These are phyloP conservation scores for Saitozyma sp. DNA, from an alignment of 768 basidiomycete species.

Conservation along the genomic window DNA sequence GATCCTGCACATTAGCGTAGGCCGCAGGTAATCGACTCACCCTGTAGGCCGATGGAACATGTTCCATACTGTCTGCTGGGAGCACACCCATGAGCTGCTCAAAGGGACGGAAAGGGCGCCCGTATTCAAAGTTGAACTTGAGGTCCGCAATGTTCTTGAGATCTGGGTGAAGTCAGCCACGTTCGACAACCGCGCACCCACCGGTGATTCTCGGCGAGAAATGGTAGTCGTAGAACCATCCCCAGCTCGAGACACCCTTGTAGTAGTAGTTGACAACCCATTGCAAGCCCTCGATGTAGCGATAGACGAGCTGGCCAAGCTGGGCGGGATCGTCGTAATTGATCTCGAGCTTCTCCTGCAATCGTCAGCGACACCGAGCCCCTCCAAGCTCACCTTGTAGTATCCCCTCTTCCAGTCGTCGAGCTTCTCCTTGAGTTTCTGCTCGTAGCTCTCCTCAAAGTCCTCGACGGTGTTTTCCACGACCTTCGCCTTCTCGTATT, in stretches of 20 bases:
- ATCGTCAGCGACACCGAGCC: slow-evolving; percentile 17
- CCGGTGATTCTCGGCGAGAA: slow-evolving; percentile 96
- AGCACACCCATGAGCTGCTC: slow-evolving; percentile 98
- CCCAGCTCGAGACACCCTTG: slow-evolving; percentile 93
- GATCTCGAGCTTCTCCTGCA: slow-evolving; percentile 81
- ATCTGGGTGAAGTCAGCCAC: slow-evolving; percentile 55
- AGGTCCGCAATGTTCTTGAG: slow-evolving; percentile 68
- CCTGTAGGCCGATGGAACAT: slow-evolving; percentile 81
- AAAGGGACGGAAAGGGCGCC: slow-evolving; percentile 85
- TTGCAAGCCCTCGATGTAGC: slow-evolving; percentile 90
- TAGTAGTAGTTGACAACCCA: slow-evolving; percentile 99
- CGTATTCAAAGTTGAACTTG: slow-evolving; percentile 82
- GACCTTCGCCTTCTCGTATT: slow-evolving; percentile 83
- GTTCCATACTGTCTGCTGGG: slow-evolving; percentile 83
- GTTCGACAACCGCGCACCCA: slow-evolving; percentile 49
- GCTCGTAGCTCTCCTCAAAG: slow-evolving; percentile 77
- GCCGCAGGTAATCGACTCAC: slow-evolving; percentile 56
- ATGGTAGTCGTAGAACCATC: slow-evolving; percentile 98
- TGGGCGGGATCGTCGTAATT: slow-evolving; percentile 66
- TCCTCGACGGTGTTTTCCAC: slow-evolving; percentile 63
- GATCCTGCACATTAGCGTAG: slow-evolving; percentile 60
- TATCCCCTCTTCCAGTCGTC: slow-evolving; percentile 87
- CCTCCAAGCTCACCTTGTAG: slow-evolving; percentile 65
- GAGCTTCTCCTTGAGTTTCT: slow-evolving; percentile 76
- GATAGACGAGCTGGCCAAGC: slow-evolving; percentile 69